phyloP scores from a whole-genome alignment of 2,329 filamentous ascomycete species.

The Talaromyces amestolkiae region DNA sequence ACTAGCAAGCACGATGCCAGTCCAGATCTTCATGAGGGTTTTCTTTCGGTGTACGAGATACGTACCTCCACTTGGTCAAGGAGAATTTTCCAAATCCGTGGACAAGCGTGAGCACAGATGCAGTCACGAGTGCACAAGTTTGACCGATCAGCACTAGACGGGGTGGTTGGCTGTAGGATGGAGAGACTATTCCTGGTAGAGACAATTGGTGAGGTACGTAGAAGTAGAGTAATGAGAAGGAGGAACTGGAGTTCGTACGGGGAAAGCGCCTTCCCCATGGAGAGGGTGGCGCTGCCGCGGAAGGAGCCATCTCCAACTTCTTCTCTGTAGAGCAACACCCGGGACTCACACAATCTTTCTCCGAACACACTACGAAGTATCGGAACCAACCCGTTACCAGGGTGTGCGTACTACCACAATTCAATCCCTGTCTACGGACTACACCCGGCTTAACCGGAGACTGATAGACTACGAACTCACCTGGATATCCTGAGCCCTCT shows the following conservation, averaged over 20 bases:
- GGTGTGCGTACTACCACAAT: neutral
- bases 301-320: neutral
- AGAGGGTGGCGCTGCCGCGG: neutral
- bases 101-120: neutral
- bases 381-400: neutral
- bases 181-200: neutral
- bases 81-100: neutral
- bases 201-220: neutral
- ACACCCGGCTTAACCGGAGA: neutral
- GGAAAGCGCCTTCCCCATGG: conserved; percentile 1
- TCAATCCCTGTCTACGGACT: neutral
- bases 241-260: neutral
- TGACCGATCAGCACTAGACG: neutral
- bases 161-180: neutral
- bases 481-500: neutral
- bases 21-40: neutral
- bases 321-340: neutral
- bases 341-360: neutral
- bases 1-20: neutral
- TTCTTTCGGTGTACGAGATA: conserved; percentile 1
- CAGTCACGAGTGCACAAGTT: neutral
- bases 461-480: neutral
- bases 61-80: conserved; percentile 8
- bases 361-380: neutral
- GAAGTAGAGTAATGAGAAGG: neutral